Evolutionary conservation across 1,139 yeast species (phyloP).

Genomic region (Hemisphaericaspora xylanilytica): DNA sequence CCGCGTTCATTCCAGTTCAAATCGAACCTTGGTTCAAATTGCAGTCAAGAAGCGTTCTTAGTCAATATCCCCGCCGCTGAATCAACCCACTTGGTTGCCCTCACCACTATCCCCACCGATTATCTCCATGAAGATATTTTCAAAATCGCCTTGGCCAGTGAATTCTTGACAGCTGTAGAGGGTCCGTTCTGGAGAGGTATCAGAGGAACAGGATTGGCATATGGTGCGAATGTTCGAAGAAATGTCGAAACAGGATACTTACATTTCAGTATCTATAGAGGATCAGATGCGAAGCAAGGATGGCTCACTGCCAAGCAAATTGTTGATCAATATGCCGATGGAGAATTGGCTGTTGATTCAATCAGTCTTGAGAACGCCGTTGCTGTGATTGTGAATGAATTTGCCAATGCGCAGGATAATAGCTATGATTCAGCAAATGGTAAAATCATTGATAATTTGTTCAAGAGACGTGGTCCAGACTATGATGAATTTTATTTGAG

Average conservation of each 20-base stretch:
- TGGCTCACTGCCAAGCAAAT: constrained; percentile 65
- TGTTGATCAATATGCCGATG: constrained; percentile 60
- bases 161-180: constrained; percentile 81
- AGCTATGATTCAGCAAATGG: constrained; percentile 60
- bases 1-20: constrained; percentile 58
- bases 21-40: constrained; percentile 55
- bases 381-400: constrained; percentile 66
- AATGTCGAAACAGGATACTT: constrained; percentile 68
- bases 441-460: constrained; percentile 63
- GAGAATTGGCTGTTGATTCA: constrained; percentile 52
- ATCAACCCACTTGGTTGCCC: constrained; percentile 67
- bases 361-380: constrained; percentile 68
- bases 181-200: constrained; percentile 98
- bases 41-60: constrained; percentile 58
- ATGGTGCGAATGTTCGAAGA: constrained; percentile 69
- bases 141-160: constrained; percentile 70
- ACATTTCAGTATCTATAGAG: constrained; percentile 70
- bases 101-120: constrained; percentile 63
- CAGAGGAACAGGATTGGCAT: constrained; percentile 93
- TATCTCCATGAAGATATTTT: constrained; percentile 68
- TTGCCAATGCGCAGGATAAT: constrained; percentile 67
- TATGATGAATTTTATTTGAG: constrained; percentile 50
- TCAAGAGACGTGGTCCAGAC: constrained; percentile 69
- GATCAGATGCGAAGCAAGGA: constrained; percentile 77
- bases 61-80: constrained; percentile 84